Conservation (phyloP, 2,329 filamentous ascomycete genomes). For the Sclerotinia minor region DNA sequence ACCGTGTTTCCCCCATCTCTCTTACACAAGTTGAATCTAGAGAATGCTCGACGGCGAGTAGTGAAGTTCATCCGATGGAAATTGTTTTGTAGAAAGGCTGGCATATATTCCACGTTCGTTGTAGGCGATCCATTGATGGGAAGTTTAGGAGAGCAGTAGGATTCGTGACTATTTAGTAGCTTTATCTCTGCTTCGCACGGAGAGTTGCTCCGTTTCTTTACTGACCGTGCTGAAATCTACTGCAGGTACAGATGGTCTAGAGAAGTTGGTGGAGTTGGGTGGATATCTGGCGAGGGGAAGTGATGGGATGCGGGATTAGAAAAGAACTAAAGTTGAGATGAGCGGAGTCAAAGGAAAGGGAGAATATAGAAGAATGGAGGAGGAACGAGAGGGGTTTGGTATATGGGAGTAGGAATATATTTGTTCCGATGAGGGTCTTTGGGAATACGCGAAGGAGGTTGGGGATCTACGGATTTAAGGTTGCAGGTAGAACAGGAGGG, state of each 20-base stretch:
- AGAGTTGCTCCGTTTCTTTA: conserved; percentile 82
- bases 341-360: conserved; percentile 41
- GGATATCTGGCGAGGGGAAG: conserved; percentile 50
- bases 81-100: conserved; percentile 24
- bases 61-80: neutral
- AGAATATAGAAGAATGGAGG: conserved; percentile 38
- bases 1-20: neutral
- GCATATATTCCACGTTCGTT: conserved; percentile 47
- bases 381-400: conserved; percentile 45
- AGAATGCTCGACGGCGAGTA: too few species aligned
- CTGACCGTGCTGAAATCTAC: conserved; percentile 63
- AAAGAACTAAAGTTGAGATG: conserved; percentile 39
- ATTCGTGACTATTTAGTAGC: conserved; percentile 76
- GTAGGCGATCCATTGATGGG: conserved; percentile 64
- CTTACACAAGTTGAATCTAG: neutral
- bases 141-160: conserved; percentile 79
- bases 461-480: conserved; percentile 32
- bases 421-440: conserved; percentile 48
- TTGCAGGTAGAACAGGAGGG: conserved; percentile 43
- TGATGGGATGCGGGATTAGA: conserved; percentile 38
- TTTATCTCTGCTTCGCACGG: conserved; percentile 54
- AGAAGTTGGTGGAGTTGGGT: conserved; percentile 81
- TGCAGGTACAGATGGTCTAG: conserved; percentile 60
- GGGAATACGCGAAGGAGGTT: conserved; percentile 40
- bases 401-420: conserved; percentile 49